phyloP scores from a whole-genome alignment of 2,329 filamentous ascomycete genomes.

The Diplodia corticola region DNA sequence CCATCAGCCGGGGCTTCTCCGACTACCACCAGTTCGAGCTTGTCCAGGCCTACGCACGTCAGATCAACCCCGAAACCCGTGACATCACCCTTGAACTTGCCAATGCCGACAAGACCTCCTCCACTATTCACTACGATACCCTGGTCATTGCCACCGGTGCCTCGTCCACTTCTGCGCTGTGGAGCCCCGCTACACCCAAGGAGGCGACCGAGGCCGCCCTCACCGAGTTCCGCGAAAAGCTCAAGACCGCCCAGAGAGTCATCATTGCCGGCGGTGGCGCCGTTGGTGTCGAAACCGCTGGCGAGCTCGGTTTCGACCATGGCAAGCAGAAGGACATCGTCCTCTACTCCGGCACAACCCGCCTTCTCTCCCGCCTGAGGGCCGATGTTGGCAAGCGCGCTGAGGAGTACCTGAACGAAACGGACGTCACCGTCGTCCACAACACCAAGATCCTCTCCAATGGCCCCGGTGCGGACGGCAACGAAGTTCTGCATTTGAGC shows the following conservation, averaged over 20 bases:
- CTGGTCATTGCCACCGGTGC: constrained; percentile 40
- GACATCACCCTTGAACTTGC: constrained; percentile 14
- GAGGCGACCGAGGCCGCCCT: constrained; percentile 37
- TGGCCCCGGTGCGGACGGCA: constrained; percentile 41
- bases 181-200: constrained; percentile 37
- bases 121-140: constrained; percentile 33
- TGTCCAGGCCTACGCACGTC: constrained; percentile 35
- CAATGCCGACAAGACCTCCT: background rate
- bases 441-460: constrained; percentile 29
- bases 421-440: constrained; percentile 33
- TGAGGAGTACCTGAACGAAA: constrained; percentile 30
- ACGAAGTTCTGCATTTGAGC: constrained; percentile 48
- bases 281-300: constrained; percentile 40
- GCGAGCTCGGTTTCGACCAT: constrained; percentile 35
- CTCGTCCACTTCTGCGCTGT: constrained; percentile 33
- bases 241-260: constrained; percentile 33
- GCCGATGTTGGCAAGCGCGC: constrained; percentile 28
- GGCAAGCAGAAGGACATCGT: constrained; percentile 28
- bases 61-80: constrained; percentile 28
- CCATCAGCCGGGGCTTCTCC: constrained; percentile 35
- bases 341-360: constrained; percentile 32
- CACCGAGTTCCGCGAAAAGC: constrained; percentile 30
- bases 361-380: constrained; percentile 31
- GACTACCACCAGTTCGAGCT: constrained; percentile 35
- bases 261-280: constrained; percentile 39